A percentile compares a stretch with the other conserved stretches of the same genome.
These are phyloP conservation scores for Tylopilus subfusipes DNA, from an alignment of 768 basidiomycete genomes.

Conservation along the genomic window DNA sequence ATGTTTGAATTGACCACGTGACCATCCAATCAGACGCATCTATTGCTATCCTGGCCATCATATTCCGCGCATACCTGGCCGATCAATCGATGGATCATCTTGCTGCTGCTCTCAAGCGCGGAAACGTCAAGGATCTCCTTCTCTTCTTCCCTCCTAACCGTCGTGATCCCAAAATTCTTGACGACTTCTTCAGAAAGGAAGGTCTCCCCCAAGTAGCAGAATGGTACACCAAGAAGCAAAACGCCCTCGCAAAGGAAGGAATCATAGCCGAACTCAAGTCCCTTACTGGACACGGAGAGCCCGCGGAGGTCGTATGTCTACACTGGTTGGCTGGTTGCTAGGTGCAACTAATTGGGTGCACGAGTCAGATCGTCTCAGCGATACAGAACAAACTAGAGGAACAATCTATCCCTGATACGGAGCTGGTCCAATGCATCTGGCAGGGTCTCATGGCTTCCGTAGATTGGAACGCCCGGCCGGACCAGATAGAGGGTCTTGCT, in stretches of 20 bases:
- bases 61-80: conserved; percentile 78
- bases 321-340: not conserved
- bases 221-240: conserved; percentile 92
- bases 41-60: conserved; percentile 65
- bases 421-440: conserved; percentile 89
- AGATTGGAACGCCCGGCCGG: conserved; percentile 85
- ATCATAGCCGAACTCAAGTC: conserved; percentile 68
- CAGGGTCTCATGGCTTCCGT: conserved; percentile 83
- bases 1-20: conserved; percentile 1
- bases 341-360: conserved; percentile 8
- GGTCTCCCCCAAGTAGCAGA: conserved; percentile 79
- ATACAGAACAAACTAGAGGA: conserved; percentile 74
- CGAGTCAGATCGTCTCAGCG: conserved; percentile 63
- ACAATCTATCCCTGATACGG: conserved; percentile 77
- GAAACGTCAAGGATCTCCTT: conserved; percentile 81
- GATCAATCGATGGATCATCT: conserved; percentile 91
- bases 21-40: conserved; percentile 58
- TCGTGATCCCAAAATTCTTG: conserved; percentile 67
- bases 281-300: conserved; percentile 65
- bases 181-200: conserved; percentile 83
- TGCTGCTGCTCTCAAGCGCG: conserved; percentile 73
- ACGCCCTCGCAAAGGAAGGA: conserved; percentile 74
- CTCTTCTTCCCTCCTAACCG: conserved; percentile 86
- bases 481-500: conserved; percentile 89
- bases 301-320: conserved; percentile 58